These are phyloP conservation scores for Brettanomyces anomalus DNA, from an alignment of 805 yeast genomes.

Conservation along the genomic window DNA sequence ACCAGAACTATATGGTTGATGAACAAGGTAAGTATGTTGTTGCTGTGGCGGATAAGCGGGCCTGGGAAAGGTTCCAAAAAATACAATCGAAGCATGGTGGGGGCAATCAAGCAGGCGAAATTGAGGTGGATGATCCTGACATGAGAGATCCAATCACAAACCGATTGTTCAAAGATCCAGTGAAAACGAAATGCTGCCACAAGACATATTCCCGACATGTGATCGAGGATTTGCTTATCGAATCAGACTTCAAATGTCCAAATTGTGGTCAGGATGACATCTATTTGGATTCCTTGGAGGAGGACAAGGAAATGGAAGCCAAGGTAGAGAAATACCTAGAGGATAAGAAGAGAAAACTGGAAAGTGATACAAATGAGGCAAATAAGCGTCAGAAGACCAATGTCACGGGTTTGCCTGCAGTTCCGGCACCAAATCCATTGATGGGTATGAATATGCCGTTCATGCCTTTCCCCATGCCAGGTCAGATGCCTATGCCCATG, in stretches of 20 bases:
- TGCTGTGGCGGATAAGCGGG: slow-evolving; percentile 87
- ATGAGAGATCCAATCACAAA: slow-evolving; percentile 65
- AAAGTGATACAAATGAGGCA: slow-evolving; percentile 7
- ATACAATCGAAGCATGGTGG: slow-evolving; percentile 33
- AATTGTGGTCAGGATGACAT: slow-evolving; percentile 69
- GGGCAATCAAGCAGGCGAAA: slow-evolving; percentile 10
- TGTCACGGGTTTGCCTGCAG: slow-evolving; percentile 14
- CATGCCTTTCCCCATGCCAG: slow-evolving; percentile 16
- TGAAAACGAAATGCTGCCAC: slow-evolving; percentile 65
- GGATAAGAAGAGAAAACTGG: slow-evolving; percentile 15
- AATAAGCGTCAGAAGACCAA: slow-evolving; percentile 9
- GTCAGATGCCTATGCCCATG: slow-evolving; percentile 1
- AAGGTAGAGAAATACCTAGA: slow-evolving; percentile 45
- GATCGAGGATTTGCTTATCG: slow-evolving; percentile 60
- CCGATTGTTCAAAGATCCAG: slow-evolving; percentile 61
- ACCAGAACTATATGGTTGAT: slow-evolving; percentile 66
- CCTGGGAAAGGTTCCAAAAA: slow-evolving; percentile 84
- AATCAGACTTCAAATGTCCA: slow-evolving; percentile 86
- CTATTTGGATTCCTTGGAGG: slow-evolving; percentile 59
- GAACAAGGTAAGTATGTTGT: slow-evolving; percentile 94
- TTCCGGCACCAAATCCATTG: slow-evolving; percentile 8
- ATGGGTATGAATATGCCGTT: slow-evolving; percentile 24
- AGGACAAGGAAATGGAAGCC: slow-evolving; percentile 50
- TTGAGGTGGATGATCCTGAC: slow-evolving; percentile 46
- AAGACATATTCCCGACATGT: slow-evolving; percentile 49